phyloP scores from a whole-genome alignment of 106 monocot genomes.

The Hemerocallis citrina region DNA sequence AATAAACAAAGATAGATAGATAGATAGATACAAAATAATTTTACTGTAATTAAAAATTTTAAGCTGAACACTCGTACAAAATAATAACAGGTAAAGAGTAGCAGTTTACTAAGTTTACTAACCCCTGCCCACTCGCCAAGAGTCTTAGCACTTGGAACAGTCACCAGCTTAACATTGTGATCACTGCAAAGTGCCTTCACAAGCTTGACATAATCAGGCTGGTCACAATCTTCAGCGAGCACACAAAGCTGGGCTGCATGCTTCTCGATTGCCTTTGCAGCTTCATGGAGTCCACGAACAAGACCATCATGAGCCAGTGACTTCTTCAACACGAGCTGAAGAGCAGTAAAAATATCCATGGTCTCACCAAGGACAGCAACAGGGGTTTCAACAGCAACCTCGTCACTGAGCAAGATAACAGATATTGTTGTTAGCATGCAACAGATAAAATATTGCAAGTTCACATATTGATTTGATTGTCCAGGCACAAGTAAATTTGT shows the following conservation, averaged over 20 bases:
- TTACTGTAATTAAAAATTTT: too few relatives aligned
- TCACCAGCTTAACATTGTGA: conserved; percentile 68
- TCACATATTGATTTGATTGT: too few relatives aligned
- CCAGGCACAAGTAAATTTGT: too few relatives aligned
- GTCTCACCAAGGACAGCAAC: conserved; percentile 44
- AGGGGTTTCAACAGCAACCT: conserved; percentile 25
- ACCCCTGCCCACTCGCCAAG: conserved; percentile 84
- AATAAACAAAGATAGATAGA: too few relatives aligned
- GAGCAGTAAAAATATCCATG: conserved; percentile 72
- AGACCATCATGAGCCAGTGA: conserved; percentile 53
- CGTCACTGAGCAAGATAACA: too few relatives aligned
- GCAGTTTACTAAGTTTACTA: too few relatives aligned
- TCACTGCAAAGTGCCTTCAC: conserved; percentile 77
- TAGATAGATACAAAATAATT: too few relatives aligned
- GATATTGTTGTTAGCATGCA: too few relatives aligned
- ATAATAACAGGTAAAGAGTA: too few relatives aligned
- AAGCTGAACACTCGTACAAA: too few relatives aligned
- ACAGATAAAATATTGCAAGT: too few relatives aligned
- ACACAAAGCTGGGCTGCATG: conserved; percentile 58
- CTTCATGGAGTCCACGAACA: conserved; percentile 48
- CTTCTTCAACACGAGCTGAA: conserved; percentile 58
- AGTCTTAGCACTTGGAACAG: conserved; percentile 63
- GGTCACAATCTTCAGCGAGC: conserved; percentile 73
- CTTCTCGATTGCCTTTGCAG: conserved; percentile 53
- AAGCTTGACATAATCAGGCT: conserved; percentile 71